Evolutionary conservation across 108 stramenopile species (phyloP).

Genomic region (Mediolabrus comicus): DNA sequence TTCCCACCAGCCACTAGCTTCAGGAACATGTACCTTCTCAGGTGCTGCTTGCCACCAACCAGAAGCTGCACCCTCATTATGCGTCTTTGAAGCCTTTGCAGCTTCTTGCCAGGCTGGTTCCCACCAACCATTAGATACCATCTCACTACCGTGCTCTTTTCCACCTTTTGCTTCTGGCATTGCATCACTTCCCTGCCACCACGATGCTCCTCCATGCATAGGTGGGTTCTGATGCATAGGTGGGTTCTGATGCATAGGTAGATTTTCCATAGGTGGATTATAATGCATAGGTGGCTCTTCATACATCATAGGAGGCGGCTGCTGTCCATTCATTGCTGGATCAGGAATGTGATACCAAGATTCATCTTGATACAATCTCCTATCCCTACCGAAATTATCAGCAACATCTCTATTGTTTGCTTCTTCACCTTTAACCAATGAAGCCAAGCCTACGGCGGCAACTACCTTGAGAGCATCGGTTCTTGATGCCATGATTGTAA

Average conservation of each 20-base stretch:
- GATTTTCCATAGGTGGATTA: too few species aligned
- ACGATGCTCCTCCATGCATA: not conserved
- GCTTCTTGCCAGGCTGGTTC: not conserved
- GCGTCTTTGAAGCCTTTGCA: not conserved
- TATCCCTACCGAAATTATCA: not conserved
- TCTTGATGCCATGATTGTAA: not conserved
- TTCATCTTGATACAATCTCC: not conserved
- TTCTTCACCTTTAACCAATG: not conserved
- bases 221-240: not conserved
- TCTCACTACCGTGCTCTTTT: not conserved
- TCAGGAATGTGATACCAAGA: constrained; percentile 1
- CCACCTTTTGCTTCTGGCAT: not conserved
- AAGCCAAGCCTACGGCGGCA: not conserved
- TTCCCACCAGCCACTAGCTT: not conserved
- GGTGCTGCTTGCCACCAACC: not conserved
- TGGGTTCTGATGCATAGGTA: not conserved
- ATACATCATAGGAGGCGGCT: not conserved
- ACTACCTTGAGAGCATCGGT: not conserved
- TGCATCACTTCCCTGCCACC: not conserved
- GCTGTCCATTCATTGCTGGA: not conserved
- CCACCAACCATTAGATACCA: not conserved
- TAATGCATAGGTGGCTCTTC: not conserved
- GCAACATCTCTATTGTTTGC: not conserved
- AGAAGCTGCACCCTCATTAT: not conserved
- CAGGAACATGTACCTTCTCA: not conserved